phyloP scores from a whole-genome alignment of 2,329 filamentous ascomycete species.

The Claviceps purpurea region DNA sequence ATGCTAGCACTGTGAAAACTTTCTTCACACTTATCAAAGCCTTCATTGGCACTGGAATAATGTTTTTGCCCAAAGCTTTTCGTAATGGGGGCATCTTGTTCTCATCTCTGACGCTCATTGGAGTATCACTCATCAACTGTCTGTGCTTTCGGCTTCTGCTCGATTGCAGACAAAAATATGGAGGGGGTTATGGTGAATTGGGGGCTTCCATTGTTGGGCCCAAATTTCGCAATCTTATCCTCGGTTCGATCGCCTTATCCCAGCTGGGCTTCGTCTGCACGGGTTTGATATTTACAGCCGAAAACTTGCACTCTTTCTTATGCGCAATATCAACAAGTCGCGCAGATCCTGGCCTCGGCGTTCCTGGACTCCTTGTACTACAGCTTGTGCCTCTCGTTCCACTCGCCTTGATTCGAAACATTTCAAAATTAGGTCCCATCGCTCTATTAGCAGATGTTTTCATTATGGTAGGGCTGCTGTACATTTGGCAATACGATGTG shows the following conservation, averaged over 20 bases:
- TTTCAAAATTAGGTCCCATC: constrained; percentile 57
- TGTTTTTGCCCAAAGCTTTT: constrained; percentile 71
- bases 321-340: constrained; percentile 42
- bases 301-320: constrained; percentile 57
- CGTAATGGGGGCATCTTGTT: constrained; percentile 67
- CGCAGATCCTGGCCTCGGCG: constrained; percentile 37
- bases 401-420: constrained; percentile 58
- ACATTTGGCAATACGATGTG: constrained; percentile 64
- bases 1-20: constrained; percentile 55
- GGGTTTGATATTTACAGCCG: constrained; percentile 63
- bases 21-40: constrained; percentile 71
- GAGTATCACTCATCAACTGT: constrained; percentile 52
- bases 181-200: constrained; percentile 63
- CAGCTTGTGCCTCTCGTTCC: constrained; percentile 54
- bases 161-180: constrained; percentile 48
- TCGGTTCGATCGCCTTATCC: constrained; percentile 58
- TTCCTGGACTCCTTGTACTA: constrained; percentile 45
- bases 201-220: constrained; percentile 52
- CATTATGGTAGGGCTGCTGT: constrained; percentile 55
- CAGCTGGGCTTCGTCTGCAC: constrained; percentile 70
- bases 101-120: constrained; percentile 53
- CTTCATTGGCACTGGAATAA: constrained; percentile 68
- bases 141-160: constrained; percentile 61
- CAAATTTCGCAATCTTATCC: constrained; percentile 50
- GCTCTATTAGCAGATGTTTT: constrained; percentile 59